Conservation (phyloP, 495 filamentous ascomycete species). For the Antarctomyces pellizariae region DNA sequence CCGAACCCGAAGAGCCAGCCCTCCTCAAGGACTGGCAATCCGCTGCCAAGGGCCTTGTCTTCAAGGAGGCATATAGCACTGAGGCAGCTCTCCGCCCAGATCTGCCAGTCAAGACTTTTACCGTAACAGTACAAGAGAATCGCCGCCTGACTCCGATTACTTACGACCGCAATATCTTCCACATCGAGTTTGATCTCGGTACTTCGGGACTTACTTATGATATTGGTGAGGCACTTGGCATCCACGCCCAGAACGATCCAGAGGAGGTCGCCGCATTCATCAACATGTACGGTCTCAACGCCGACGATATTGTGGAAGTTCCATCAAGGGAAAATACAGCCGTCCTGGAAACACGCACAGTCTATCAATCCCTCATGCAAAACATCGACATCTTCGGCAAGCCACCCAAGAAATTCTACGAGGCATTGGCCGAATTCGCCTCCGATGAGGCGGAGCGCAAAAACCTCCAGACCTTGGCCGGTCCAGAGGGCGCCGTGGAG, state of each 20-base stretch:
- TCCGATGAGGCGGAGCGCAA: conserved; percentile 61
- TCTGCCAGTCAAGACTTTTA: conserved; percentile 59
- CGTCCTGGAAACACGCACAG: conserved; percentile 69
- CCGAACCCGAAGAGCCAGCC: conserved; percentile 38
- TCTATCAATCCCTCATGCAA: conserved; percentile 79
- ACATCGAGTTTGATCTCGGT: conserved; percentile 94
- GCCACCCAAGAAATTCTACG: conserved; percentile 93
- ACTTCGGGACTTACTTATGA: conserved; percentile 79
- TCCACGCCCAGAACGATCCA: conserved; percentile 81
- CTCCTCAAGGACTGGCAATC: conserved; percentile 54
- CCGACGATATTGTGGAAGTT: conserved; percentile 69
- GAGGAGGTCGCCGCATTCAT: conserved; percentile 67
- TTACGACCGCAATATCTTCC: conserved; percentile 98
- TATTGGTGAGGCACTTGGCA: conserved; percentile 93
- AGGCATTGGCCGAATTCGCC: conserved; percentile 70
- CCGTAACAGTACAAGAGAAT: conserved; percentile 84
- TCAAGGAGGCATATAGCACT: conserved; percentile 84
- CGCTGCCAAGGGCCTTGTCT: conserved; percentile 66
- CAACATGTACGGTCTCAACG: conserved; percentile 60
- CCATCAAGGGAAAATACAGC: conserved; percentile 61
- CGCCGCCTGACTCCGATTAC: conserved; percentile 66
- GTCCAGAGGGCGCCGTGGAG: conserved; percentile 67
- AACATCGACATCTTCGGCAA: conserved; percentile 95
- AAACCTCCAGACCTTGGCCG: conserved; percentile 49
- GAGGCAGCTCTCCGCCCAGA: conserved; percentile 59